These are phyloP conservation scores for Friedmanniomyces simplex DNA, from an alignment of 495 filamentous ascomycete genomes.

Conservation along the genomic window DNA sequence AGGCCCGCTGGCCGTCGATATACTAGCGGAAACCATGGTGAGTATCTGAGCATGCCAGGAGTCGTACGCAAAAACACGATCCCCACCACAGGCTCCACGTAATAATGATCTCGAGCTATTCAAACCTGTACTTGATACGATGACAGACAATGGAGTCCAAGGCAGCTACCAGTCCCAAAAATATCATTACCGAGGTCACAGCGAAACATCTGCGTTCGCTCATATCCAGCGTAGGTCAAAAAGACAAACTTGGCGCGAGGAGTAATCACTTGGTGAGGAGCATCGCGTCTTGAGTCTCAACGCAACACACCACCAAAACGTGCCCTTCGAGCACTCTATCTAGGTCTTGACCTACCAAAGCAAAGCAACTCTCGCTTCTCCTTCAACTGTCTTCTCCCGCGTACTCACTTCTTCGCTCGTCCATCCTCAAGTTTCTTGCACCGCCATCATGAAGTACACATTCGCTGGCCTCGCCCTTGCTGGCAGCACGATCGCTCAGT, in stretches of 20 bases:
- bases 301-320: background rate
- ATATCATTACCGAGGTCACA: background rate
- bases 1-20: too few relatives aligned
- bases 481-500: background rate
- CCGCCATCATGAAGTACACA: background rate
- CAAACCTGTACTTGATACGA: too few relatives aligned
- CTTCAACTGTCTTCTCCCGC: background rate
- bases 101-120: too few relatives aligned
- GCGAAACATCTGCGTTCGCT: background rate
- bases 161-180: too few relatives aligned
- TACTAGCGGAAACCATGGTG: too few relatives aligned
- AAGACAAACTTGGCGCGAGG: background rate
- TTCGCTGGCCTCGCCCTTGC: background rate
- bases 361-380: background rate
- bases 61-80: too few relatives aligned
- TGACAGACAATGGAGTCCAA: too few relatives aligned
- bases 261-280: background rate
- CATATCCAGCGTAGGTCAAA: background rate
- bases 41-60: too few relatives aligned
- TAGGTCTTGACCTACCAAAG: background rate
- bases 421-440: background rate
- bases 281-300: too few relatives aligned
- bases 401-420: background rate
- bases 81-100: too few relatives aligned
- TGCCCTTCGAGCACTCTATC: too few relatives aligned